These are phyloP conservation scores for Plasmopara viticola DNA, from an alignment of 352 stramenopile genomes.

Conservation along the genomic window DNA sequence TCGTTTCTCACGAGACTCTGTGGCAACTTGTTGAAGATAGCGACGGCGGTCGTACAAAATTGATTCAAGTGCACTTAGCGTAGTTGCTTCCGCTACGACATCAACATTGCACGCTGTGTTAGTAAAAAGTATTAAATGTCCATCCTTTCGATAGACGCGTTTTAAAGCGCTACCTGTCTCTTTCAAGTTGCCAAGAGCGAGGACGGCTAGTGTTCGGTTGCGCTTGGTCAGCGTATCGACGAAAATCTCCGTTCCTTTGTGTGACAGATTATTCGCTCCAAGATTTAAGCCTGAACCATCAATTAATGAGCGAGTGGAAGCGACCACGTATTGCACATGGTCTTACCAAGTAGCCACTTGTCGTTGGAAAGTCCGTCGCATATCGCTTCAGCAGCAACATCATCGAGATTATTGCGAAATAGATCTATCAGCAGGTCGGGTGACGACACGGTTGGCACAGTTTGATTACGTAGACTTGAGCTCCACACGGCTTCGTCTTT, in stretches of 20 bases:
- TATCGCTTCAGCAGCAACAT: conserved; percentile 32
- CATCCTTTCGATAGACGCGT: too few species aligned
- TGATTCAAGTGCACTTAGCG: conserved; percentile 16
- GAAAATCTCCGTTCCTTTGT: conserved; percentile 21
- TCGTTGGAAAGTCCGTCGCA: conserved; percentile 52
- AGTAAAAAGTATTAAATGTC: not conserved
- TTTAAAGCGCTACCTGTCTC: conserved; percentile 15
- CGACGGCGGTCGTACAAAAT: conserved; percentile 19
- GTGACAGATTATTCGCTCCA: conserved; percentile 33
- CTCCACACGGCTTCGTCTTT: conserved; percentile 55
- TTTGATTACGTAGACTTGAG: conserved; percentile 40
- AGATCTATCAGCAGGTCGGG: conserved; percentile 43
- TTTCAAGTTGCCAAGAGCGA: conserved; percentile 29
- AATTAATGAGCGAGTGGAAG: not conserved
- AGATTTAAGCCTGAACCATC: conserved; percentile 36
- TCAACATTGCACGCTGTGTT: not conserved
- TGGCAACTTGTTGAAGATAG: conserved; percentile 31
- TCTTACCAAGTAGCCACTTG: conserved; percentile 53
- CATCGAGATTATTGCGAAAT: conserved; percentile 39
- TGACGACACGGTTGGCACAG: conserved; percentile 6
- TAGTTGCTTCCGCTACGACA: conserved; percentile 14
- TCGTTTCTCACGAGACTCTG: conserved; percentile 33
- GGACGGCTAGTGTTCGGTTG: conserved; percentile 44
- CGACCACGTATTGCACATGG: not conserved
- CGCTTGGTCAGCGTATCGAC: conserved; percentile 32